phyloP scores from a whole-genome alignment of 148 eudicot species.

The Rhododendron molle region DNA sequence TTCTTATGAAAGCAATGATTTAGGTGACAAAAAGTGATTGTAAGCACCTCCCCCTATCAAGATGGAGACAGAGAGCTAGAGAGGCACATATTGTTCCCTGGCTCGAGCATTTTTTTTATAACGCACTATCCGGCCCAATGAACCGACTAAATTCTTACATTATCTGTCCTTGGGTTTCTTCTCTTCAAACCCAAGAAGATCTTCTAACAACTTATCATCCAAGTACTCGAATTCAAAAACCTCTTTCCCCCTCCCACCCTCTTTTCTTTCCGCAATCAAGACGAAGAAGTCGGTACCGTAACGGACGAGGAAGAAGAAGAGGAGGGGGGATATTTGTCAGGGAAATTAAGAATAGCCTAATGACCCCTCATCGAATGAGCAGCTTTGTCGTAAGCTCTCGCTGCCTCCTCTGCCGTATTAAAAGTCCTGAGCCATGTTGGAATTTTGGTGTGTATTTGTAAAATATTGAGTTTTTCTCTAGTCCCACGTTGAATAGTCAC shows the following conservation, averaged over 20 bases:
- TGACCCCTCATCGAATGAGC: constrained; percentile 14
- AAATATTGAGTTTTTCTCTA: no score
- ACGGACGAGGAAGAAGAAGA: background rate
- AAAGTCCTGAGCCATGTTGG: constrained; percentile 31
- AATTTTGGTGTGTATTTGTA: no score
- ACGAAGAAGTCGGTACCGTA: background rate
- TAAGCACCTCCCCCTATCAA: background rate
- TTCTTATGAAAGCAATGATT: background rate
- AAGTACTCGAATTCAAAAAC: constrained; percentile 33
- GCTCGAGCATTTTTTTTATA: background rate
- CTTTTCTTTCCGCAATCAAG: background rate
- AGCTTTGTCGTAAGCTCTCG: constrained; percentile 18
- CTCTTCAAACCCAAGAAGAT: constrained; percentile 27
- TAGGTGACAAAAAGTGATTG: background rate
- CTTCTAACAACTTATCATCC: constrained; percentile 31
- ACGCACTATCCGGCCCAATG: background rate
- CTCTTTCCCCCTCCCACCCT: constrained; percentile 2
- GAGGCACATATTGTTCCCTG: no score
- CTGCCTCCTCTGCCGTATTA: constrained; percentile 17
- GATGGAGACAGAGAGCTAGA: no score
- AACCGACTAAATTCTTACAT: background rate
- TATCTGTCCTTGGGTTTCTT: background rate
- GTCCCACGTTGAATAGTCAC: no score
- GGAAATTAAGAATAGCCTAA: constrained; percentile 30
- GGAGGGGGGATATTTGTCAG: constrained; percentile 22